Evolutionary conservation across 2,329 filamentous ascomycete species (phyloP).

Genomic region (Colletotrichum camelliae): DNA sequence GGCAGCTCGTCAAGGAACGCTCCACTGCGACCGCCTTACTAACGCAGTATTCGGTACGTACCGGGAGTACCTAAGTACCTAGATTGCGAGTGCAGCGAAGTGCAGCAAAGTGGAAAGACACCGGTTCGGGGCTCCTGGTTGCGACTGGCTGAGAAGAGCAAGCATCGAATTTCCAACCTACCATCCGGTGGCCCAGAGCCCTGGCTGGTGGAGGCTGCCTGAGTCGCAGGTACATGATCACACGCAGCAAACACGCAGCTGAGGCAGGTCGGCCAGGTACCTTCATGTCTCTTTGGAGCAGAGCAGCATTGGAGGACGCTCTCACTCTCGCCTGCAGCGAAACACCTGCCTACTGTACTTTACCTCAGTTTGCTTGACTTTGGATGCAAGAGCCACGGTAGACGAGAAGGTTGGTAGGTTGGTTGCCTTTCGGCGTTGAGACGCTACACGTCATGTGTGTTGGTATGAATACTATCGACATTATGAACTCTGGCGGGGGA

Average conservation of each 20-base stretch:
- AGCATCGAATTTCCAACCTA: slow-evolving; percentile 12
- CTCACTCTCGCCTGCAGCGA: neutral
- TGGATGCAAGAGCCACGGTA: neutral
- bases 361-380: neutral
- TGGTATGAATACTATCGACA: neutral
- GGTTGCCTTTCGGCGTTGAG: neutral
- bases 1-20: slow-evolving; percentile 2
- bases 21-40: neutral
- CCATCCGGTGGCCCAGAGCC: slow-evolving; percentile 10
- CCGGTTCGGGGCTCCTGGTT: slow-evolving; percentile 7
- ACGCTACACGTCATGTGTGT: neutral
- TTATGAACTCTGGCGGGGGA: neutral
- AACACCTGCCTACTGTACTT: neutral
- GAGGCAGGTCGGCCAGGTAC: neutral
- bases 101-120: neutral
- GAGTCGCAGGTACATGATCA: slow-evolving; percentile 18
- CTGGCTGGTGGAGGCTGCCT: slow-evolving; percentile 7
- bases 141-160: slow-evolving; percentile 11
- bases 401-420: too few species aligned
- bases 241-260: neutral
- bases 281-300: neutral
- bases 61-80: neutral
- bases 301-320: neutral
- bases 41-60: neutral
- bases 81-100: too few species aligned